Conservation (phyloP, 1,284 basidiomycete genomes). For the Tylopilus sp. region DNA sequence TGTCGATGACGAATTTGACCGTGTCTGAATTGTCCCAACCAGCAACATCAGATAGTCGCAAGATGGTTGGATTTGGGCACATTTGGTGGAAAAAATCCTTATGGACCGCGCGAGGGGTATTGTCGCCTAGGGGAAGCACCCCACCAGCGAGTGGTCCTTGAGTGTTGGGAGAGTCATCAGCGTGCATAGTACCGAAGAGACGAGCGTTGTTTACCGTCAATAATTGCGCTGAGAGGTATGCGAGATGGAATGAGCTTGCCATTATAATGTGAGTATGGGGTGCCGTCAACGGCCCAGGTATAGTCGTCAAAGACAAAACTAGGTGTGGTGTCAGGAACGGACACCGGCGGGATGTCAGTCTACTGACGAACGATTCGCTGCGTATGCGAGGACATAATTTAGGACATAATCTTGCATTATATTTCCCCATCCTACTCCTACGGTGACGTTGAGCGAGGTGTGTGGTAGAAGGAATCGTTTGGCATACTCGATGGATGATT, state of each 20-base stretch:
- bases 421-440: slow-evolving; percentile 40
- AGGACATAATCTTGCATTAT: slow-evolving; percentile 42
- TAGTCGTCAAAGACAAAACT: slow-evolving; percentile 43
- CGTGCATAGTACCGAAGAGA: neutral
- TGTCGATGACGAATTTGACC: slow-evolving; percentile 26
- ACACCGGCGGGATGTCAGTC: neutral
- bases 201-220: slow-evolving; percentile 16
- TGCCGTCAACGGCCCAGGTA: slow-evolving; percentile 31
- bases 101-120: slow-evolving; percentile 34
- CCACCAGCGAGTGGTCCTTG: slow-evolving; percentile 40
- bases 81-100: slow-evolving; percentile 36
- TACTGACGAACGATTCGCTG: slow-evolving; percentile 35
- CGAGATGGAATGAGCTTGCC: slow-evolving; percentile 36
- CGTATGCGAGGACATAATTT: slow-evolving; percentile 34
- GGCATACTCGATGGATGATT: slow-evolving; percentile 26
- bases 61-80: slow-evolving; percentile 34
- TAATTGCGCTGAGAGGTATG: slow-evolving; percentile 32
- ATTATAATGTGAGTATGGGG: slow-evolving; percentile 30
- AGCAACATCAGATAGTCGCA: slow-evolving; percentile 23
- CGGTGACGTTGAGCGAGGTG: slow-evolving; percentile 4
- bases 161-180: neutral
- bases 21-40: slow-evolving; percentile 22
- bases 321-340: neutral
- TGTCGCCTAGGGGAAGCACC: slow-evolving; percentile 28
- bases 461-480: too few relatives aligned